phyloP scores from a whole-genome alignment of 768 basidiomycete species.

The Mycena belliarum region DNA sequence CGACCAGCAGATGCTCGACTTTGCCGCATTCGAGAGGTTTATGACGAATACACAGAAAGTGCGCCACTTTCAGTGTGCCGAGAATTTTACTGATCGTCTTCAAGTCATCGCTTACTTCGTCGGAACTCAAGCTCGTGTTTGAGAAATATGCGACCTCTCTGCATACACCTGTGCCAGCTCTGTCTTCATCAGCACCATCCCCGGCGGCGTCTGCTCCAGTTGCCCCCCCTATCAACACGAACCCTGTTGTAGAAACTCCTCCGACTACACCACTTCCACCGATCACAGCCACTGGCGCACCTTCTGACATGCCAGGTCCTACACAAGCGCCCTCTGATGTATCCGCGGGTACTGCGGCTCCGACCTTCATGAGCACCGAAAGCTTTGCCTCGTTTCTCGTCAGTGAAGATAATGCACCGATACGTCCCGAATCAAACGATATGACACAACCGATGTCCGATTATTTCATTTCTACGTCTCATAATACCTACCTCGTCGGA shows the following conservation, averaged over 20 bases:
- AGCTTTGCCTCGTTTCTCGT: slow-evolving; percentile 63
- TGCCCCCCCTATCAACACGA: not conserved
- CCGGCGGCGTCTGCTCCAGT: not conserved
- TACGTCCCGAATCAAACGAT: slow-evolving; percentile 42
- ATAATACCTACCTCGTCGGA: slow-evolving; percentile 91
- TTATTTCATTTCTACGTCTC: slow-evolving; percentile 84
- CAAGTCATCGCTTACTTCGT: slow-evolving; percentile 26
- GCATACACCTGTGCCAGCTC: not conserved
- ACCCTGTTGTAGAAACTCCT: not conserved
- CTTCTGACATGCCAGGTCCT: not conserved
- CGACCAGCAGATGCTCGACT: slow-evolving; percentile 16
- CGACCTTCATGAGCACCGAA: slow-evolving; percentile 41
- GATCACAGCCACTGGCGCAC: not conserved
- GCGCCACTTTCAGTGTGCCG: not conserved
- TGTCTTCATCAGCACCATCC: not conserved
- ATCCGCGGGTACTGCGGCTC: not conserved
- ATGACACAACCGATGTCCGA: slow-evolving; percentile 73
- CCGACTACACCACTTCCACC: not conserved
- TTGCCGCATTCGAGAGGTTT: slow-evolving; percentile 24
- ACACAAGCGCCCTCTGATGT: not conserved
- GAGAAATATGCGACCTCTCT: slow-evolving; percentile 23
- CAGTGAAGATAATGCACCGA: slow-evolving; percentile 55
- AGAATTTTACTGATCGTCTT: not conserved
- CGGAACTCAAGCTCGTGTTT: slow-evolving; percentile 24
- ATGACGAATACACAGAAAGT: slow-evolving; percentile 27